A percentile compares a stretch with the other conserved stretches of the same genome.
These are phyloP conservation scores for Thinopyrum elongatum DNA, from an alignment of 176 grass and related monocot genomes.

Conservation along the genomic window DNA sequence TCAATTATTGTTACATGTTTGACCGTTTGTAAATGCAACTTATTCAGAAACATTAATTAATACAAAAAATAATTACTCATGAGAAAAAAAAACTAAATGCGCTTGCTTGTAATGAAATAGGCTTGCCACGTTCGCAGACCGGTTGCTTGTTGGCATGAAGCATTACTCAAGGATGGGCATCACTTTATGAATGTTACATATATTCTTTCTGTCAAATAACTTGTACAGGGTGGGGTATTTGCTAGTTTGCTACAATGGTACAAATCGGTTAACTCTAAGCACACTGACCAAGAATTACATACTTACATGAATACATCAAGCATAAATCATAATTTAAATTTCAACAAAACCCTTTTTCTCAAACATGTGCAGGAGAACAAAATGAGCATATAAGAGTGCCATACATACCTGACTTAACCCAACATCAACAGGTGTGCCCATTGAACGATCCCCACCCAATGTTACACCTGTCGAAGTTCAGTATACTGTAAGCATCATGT, in stretches of 20 bases:
- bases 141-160: background rate
- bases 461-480: constrained; percentile 70
- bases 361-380: constrained; percentile 5
- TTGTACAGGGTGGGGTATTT: background rate
- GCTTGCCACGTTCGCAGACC: background rate
- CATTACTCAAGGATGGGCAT: background rate
- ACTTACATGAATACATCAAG: constrained; percentile 1
- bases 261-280: too few relatives aligned
- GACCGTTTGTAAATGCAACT: background rate
- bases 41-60: background rate
- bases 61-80: background rate
- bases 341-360: constrained; percentile 5
- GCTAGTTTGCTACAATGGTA: too few relatives aligned
- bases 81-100: background rate
- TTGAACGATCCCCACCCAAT: constrained; percentile 66
- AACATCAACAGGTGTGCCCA: constrained; percentile 89
- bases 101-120: background rate
- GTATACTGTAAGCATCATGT: constrained; percentile 34
- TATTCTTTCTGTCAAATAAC: background rate
- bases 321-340: background rate
- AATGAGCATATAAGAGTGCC: background rate
- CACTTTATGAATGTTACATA: background rate
- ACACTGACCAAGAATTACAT: too few relatives aligned
- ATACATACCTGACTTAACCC: constrained; percentile 86
- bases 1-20: background rate